A percentile compares a stretch with the other conserved stretches of the same genome.
These are phyloP conservation scores for Capsella rubella DNA, from an alignment of 441 rosid species.

Conservation along the genomic window DNA sequence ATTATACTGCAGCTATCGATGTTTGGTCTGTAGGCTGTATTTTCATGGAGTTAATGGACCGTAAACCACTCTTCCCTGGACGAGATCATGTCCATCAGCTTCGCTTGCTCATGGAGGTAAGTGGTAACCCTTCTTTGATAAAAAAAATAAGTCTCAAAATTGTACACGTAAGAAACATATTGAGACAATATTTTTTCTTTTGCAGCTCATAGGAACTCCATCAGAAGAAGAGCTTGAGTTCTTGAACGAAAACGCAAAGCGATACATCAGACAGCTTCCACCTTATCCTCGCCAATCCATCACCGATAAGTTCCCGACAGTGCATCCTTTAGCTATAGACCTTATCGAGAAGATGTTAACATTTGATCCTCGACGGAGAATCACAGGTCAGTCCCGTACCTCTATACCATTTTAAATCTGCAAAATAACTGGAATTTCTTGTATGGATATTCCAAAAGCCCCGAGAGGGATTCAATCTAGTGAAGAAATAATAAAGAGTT, in stretches of 20 bases:
- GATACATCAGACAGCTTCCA: constrained; percentile 74
- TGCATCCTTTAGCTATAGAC: constrained; percentile 74
- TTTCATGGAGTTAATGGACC: constrained; percentile 84
- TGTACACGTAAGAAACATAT: not conserved
- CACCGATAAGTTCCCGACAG: constrained; percentile 69
- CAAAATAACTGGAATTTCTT: not conserved
- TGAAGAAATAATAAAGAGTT: not conserved
- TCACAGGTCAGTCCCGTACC: constrained; percentile 62
- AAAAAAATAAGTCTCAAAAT: not conserved
- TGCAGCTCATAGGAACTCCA: constrained; percentile 92
- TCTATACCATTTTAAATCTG: constrained; percentile 15
- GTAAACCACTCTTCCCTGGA: constrained; percentile 87
- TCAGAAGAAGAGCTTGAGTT: constrained; percentile 79
- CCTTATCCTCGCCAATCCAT: constrained; percentile 69
- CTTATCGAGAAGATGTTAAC: constrained; percentile 88
- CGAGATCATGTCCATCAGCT: constrained; percentile 84
- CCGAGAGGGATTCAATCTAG: not conserved
- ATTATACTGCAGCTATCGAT: constrained; percentile 88
- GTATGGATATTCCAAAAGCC: not conserved
- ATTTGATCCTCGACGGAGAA: constrained; percentile 84
- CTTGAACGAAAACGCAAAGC: constrained; percentile 85
- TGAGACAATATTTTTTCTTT: constrained; percentile 16
- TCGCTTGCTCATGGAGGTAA: constrained; percentile 81
- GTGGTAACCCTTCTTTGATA: constrained; percentile 4
- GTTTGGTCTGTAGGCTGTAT: constrained; percentile 96